A percentile compares a stretch with the other conserved stretches of the same genome.
Conservation (phyloP, 139 green algal species). For the Coccomyxa sp. region DNA sequence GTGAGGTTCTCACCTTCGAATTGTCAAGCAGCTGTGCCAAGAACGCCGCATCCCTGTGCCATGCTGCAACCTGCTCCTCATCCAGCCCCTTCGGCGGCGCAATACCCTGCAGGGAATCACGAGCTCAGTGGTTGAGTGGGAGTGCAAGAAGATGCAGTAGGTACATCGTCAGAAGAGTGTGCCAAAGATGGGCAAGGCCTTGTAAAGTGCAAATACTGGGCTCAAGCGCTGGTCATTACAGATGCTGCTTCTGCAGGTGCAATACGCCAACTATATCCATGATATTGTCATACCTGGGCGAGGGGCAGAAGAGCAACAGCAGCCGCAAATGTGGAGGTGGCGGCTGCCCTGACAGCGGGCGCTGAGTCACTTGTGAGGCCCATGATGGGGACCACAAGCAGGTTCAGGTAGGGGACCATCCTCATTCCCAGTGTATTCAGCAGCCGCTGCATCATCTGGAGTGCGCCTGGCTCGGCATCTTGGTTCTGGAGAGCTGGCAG, state of each 20-base stretch:
- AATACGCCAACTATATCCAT: too few relatives aligned
- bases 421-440: conserved; percentile 4
- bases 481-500: too few relatives aligned
- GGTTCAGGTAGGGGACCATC: conserved; percentile 63
- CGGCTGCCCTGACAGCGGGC: conserved; percentile 44
- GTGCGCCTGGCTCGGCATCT: conserved; percentile 36
- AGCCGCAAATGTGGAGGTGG: conserved; percentile 70
- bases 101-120: conserved; percentile 37
- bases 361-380: conserved; percentile 80
- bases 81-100: conserved; percentile 58
- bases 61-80: conserved; percentile 32
- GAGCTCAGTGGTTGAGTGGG: neutral
- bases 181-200: too few relatives aligned
- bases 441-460: conserved; percentile 13
- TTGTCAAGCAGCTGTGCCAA: conserved; percentile 91
- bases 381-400: conserved; percentile 89
- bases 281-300: conserved; percentile 20
- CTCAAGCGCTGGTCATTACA: too few relatives aligned
- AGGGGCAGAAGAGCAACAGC: conserved; percentile 88
- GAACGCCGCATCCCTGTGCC: conserved; percentile 65
- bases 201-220: too few relatives aligned
- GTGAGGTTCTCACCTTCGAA: conserved; percentile 29
- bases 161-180: too few relatives aligned
- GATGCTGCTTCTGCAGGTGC: too few relatives aligned
- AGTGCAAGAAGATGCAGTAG: too few relatives aligned